Evolutionary conservation across 148 eudicot species (phyloP), one percentile per base, ranked within the genome.

Genomic region (Polygonum maritimum): DNA sequence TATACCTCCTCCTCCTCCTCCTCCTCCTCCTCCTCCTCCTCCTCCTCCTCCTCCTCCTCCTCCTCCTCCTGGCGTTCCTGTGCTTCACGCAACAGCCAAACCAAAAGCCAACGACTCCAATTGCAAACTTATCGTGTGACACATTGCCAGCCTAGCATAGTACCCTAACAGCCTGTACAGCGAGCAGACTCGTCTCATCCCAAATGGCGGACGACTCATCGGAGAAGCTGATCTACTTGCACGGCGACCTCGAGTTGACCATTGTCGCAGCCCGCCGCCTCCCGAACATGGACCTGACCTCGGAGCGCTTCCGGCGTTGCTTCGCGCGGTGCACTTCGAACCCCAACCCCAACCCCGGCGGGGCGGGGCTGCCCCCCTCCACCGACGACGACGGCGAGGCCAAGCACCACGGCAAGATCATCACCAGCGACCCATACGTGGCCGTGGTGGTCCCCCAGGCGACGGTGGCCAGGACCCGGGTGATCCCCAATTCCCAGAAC

Each of bases 361-460:
- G n/a, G n/a, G n/a, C n/a, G n/a, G 12, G 44, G 6, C 19, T 71
- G 3, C 35, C 75, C 1, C 35, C 78, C 65, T 12, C 78, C 31
- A 52, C 76, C 65, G 2, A 80, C 63, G 69, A 7, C 58, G 82
- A 62, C 57, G 65, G 71, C 55, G 79, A 77, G n/a, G 5, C 75
- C 48, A 81, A 73, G 47, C 84, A 78, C 65, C 92, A 80, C 80
- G 82, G 86, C 9, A 83, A 78, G 4, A 82, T 94, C 80, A 95
- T 95, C 78, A 95, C 99, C 54, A 90, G 92, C 73, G 99, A 95
- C 81, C 89, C 99, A 2, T 95, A 95, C 85, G 99, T 92, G 21
- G 82, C 86, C 0, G 91, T 92, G 0, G 62, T 72, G 0, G 96
- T 86, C 48, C 96, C 94, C 0, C 93, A 89, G 44, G 88, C 91